phyloP scores from a whole-genome alignment of 2,329 filamentous ascomycete genomes.

The Aspergillus neoniger region DNA sequence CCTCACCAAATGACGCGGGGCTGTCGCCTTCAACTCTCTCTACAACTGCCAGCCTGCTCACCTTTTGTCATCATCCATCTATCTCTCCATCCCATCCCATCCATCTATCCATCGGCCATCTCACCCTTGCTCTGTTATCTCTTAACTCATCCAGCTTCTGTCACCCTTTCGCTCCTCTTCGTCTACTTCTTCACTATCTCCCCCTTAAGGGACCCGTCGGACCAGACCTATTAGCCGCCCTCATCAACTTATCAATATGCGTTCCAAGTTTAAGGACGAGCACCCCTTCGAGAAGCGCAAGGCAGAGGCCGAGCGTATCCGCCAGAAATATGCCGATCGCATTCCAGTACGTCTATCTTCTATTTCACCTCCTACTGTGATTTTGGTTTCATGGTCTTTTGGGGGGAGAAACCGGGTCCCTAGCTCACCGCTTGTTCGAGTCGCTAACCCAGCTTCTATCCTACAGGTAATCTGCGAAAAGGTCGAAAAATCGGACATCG shows the following conservation, averaged over 20 bases:
- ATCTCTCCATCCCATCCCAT: conserved; percentile 21
- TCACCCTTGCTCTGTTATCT: conserved; percentile 11
- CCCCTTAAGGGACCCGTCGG: neutral
- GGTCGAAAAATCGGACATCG: conserved; percentile 98
- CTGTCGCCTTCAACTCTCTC: conserved; percentile 23
- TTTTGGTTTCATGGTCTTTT: neutral
- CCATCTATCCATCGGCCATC: conserved; percentile 18
- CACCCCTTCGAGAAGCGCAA: conserved; percentile 99
- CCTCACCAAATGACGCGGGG: conserved; percentile 31
- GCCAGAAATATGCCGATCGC: conserved; percentile 97
- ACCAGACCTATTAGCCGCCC: neutral
- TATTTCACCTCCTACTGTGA: neutral
- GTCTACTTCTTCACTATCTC: conserved; percentile 8
- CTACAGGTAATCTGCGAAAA: conserved; percentile 96
- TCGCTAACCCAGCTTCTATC: conserved; percentile 28
- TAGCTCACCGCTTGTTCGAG: conserved; percentile 36
- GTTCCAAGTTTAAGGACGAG: conserved; percentile 99
- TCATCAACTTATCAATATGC: conserved; percentile 63
- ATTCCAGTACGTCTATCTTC: conserved; percentile 73
- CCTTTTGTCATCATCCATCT: conserved; percentile 34
- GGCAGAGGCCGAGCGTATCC: conserved; percentile 98
- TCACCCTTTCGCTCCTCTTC: conserved; percentile 10
- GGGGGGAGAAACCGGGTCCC: neutral
- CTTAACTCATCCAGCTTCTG: conserved; percentile 16
- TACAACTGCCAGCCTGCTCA: conserved; percentile 10